phyloP scores from a whole-genome alignment of 2,329 filamentous ascomycete species.

The Penicillium corylophilum region DNA sequence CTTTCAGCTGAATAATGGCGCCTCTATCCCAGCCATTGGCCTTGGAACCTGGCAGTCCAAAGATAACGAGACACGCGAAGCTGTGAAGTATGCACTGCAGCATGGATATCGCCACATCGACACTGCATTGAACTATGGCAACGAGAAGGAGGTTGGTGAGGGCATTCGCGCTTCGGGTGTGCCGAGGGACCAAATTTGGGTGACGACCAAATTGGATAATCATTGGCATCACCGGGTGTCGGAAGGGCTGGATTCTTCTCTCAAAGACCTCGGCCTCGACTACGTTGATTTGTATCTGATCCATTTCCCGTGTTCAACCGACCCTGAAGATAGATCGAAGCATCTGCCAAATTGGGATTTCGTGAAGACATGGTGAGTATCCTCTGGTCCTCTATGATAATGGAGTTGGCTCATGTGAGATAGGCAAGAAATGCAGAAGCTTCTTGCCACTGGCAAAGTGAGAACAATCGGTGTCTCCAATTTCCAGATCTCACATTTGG shows the following conservation, averaged over 20 bases:
- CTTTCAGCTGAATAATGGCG: neutral
- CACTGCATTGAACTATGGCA: slow-evolving; percentile 46
- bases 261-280: slow-evolving; percentile 28
- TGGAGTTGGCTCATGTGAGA: neutral
- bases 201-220: slow-evolving; percentile 36
- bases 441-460: slow-evolving; percentile 52
- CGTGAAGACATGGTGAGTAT: neutral
- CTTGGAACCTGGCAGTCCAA: slow-evolving; percentile 62
- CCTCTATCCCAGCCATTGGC: neutral
- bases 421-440: slow-evolving; percentile 23
- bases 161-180: slow-evolving; percentile 35
- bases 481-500: slow-evolving; percentile 71
- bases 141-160: slow-evolving; percentile 44
- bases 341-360: neutral
- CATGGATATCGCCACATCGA: slow-evolving; percentile 58
- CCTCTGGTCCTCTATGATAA: no score
- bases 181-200: slow-evolving; percentile 34
- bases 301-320: slow-evolving; percentile 22
- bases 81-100: slow-evolving; percentile 46
- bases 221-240: slow-evolving; percentile 31
- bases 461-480: slow-evolving; percentile 77
- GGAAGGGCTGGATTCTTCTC: slow-evolving; percentile 29
- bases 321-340: neutral
- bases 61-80: slow-evolving; percentile 51
- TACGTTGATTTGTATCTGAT: slow-evolving; percentile 36